phyloP scores from a whole-genome alignment of 306 rosid species.

The Mimosa bimucronata region DNA sequence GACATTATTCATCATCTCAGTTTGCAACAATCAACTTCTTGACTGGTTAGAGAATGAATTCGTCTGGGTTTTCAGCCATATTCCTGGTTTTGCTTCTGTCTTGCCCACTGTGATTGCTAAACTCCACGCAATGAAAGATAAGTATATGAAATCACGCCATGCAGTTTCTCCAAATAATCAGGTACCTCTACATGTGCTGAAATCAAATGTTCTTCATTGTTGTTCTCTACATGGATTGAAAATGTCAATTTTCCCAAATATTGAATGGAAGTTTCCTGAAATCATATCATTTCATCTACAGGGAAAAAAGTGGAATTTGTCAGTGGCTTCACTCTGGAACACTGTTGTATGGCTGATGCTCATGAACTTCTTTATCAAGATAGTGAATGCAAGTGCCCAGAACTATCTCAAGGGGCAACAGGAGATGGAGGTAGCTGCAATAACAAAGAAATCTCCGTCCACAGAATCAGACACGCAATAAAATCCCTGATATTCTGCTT shows the following conservation, averaged over 20 bases:
- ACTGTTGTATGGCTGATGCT: constrained; percentile 98
- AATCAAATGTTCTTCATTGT: too few relatives aligned
- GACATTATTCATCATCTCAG: constrained; percentile 84
- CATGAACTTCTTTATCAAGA: constrained; percentile 85
- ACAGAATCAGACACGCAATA: constrained; percentile 36
- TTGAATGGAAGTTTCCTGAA: constrained; percentile 14
- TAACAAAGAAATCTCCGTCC: constrained; percentile 44
- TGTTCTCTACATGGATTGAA: constrained; percentile 5
- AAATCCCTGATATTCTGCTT: constrained; percentile 44
- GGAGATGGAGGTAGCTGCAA: constrained; percentile 57
- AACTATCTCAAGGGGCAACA: constrained; percentile 74
- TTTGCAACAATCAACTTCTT: constrained; percentile 98
- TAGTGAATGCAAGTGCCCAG: constrained; percentile 90
- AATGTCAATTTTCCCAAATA: constrained; percentile 14
- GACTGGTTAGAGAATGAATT: constrained; percentile 91
- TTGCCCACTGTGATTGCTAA: constrained; percentile 63
- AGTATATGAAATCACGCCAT: constrained; percentile 65
- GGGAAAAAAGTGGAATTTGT: constrained; percentile 90
- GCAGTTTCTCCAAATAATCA: constrained; percentile 55
- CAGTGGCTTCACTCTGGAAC: constrained; percentile 84
- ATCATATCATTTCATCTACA: constrained; percentile 38
- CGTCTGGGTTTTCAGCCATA: constrained; percentile 82
- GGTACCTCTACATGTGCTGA: constrained; percentile 47
- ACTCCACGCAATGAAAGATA: constrained; percentile 69
- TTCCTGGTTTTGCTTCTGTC: constrained; percentile 77